phyloP scores from a whole-genome alignment of 2,329 filamentous ascomycete species.

The Fusarium gaditjirri region DNA sequence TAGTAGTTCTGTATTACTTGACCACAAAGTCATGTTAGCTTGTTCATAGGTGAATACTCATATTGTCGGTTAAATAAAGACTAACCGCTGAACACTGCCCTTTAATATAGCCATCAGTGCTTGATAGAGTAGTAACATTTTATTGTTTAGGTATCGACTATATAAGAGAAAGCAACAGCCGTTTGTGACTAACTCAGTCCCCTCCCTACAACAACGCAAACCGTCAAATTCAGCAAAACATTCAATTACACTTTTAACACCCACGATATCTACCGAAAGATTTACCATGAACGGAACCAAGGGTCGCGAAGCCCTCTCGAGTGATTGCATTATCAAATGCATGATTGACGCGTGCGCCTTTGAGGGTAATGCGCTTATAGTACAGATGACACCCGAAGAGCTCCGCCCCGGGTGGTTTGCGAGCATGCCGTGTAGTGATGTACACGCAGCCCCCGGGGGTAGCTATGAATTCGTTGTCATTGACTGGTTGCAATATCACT shows the following conservation, averaged over 20 bases:
- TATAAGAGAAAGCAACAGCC: not conserved
- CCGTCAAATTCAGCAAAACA: not conserved
- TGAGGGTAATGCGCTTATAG: not conserved
- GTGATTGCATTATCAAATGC: not conserved
- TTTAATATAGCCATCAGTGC: not conserved
- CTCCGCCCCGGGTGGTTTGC: too few species aligned
- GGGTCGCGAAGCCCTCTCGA: fast-evolving
- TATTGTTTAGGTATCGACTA: not conserved
- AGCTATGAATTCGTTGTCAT: not conserved
- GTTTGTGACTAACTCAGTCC: not conserved
- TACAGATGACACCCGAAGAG: not conserved
- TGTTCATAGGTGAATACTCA: fast-evolving
- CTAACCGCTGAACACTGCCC: fast-evolving
- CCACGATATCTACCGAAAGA: not conserved
- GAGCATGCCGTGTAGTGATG: too few species aligned
- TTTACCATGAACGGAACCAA: not conserved
- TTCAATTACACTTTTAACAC: not conserved
- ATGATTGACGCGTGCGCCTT: not conserved
- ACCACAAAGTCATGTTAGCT: not conserved
- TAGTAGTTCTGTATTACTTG: not conserved
- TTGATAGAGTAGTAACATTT: not conserved
- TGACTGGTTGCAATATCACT: fast-evolving
- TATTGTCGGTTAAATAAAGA: fast-evolving
- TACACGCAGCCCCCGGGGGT: too few species aligned
- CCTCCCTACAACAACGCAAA: not conserved